phyloP scores from a whole-genome alignment of 2,329 filamentous ascomycete species.

The Botrytis deweyae region DNA sequence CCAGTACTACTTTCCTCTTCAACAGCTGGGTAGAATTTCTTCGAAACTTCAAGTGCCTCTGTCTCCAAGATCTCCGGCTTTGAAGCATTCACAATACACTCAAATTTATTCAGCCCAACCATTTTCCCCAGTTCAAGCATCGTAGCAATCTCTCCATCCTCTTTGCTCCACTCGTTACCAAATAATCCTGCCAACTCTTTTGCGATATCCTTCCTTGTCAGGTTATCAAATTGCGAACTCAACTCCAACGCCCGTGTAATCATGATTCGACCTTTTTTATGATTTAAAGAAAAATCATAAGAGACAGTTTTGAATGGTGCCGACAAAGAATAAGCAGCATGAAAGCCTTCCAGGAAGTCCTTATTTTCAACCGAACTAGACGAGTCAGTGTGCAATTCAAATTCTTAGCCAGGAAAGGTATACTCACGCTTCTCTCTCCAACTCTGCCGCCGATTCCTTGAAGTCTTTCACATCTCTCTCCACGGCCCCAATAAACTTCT shows the following conservation, averaged over 20 bases:
- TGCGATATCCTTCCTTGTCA: conserved; percentile 6
- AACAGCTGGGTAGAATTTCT: background rate
- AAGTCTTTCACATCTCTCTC: conserved; percentile 1
- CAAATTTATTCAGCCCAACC: conserved; percentile 17
- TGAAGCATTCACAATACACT: conserved; percentile 15
- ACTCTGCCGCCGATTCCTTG: background rate
- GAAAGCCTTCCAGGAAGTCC: background rate
- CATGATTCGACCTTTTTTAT: conserved; percentile 5
- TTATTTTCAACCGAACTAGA: background rate
- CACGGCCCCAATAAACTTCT: conserved; percentile 3
- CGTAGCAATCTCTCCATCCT: conserved; percentile 1
- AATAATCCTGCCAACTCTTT: background rate
- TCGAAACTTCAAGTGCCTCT: background rate
- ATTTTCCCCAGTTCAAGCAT: conserved; percentile 10
- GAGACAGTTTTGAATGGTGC: background rate
- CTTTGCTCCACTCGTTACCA: conserved; percentile 7
- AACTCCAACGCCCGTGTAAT: conserved; percentile 4
- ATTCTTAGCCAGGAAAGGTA: background rate
- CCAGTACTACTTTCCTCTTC: background rate
- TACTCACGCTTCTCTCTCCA: background rate
- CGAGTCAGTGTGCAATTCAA: background rate
- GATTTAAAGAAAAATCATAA: conserved; percentile 4
- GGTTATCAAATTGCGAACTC: background rate
- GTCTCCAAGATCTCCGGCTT: background rate
- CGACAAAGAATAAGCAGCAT: background rate